Base-by-base conservation (phyloP, 164 flowering plant genomes). In the Tetracentron sinense region DNA sequence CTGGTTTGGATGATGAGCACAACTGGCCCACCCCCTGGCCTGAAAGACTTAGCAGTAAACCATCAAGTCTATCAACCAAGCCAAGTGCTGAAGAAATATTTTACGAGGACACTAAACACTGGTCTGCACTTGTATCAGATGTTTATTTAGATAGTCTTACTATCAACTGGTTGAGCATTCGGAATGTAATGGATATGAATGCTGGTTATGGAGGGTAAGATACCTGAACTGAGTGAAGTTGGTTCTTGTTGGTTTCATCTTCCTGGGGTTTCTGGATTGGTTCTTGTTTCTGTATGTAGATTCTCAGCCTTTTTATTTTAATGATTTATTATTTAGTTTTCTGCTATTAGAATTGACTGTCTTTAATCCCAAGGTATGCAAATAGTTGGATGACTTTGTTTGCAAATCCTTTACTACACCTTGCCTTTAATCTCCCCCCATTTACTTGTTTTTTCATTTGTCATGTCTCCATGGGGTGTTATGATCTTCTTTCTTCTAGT, bases 121-220 rank as follows among this genome's bases (percentile, higher is more conserved):
- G 96, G 97, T 68, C 79, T 49, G 75, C 72, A 12, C 75, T 84
- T 55, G 90, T 91, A 22, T 77, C 87, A 14, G 83, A 88, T 50
- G 82, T 83, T 54, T 94, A 94, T 71, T 49, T 85, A 59, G 69
- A 77, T 21, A 77, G 77, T 50, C 82, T 85, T 63, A 74, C 70
- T 23, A 74, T 91, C 58, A 86, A 84, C 65, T 94, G 96, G 96
- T 74, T 90, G 22, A 75, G 65, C 21, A 77, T 91, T 69, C 72
- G 96, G 61, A 95, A 95, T 74, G 85, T 95, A 33, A 86, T 95
- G 97, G 99, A 95, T 66, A 91, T 95, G 97, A 95, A 84, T 82
- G 92, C 99, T 58, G 88, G 81, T 65, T 88, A 78, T 81, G 99
- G 97, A 78, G 99, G 99, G 97, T 94, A 83, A 82, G 79, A 33